Percentiles rank a stretch among this genome's conserved stretches.
Conservation (phyloP, 2,329 filamentous ascomycete genomes). For the Didymellaceae sp. region DNA sequence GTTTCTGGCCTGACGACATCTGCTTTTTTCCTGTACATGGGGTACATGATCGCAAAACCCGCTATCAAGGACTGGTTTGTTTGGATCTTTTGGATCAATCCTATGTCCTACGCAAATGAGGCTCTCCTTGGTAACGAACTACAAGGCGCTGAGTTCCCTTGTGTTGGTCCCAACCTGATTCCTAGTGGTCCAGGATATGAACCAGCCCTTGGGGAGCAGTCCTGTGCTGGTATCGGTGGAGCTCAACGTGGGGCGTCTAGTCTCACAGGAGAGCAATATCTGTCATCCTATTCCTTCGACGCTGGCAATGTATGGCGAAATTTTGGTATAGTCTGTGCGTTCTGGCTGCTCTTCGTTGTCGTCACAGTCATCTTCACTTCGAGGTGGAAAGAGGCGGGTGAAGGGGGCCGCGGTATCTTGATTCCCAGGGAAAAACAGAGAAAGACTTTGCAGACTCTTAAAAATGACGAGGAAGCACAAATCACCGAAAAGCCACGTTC, state of each 20-base stretch:
- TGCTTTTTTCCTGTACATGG: not conserved
- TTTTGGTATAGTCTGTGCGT: slow-evolving; percentile 52
- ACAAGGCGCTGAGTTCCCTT: not conserved
- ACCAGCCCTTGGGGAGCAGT: not conserved
- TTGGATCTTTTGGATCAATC: not conserved
- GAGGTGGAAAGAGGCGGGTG: slow-evolving; percentile 56
- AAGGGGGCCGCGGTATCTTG: slow-evolving; percentile 62
- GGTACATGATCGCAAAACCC: not conserved
- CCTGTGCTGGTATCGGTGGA: not conserved
- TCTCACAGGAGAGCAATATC: slow-evolving; percentile 56
- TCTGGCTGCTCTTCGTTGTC: slow-evolving; percentile 52
- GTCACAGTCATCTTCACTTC: slow-evolving; percentile 65
- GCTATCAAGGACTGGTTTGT: not conserved
- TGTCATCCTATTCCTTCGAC: slow-evolving; percentile 36
- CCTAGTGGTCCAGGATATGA: not conserved
- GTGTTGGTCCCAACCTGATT: not conserved
- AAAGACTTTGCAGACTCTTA: not conserved
- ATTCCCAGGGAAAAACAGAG: slow-evolving; percentile 25
- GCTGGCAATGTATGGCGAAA: slow-evolving; percentile 44
- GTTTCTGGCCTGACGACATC: not conserved
- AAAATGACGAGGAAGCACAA: not conserved
- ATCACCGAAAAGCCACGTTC: not conserved
- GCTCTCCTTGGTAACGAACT: not conserved
- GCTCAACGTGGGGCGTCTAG: not conserved
- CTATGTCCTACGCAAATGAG: not conserved